Evolutionary conservation across 257 asterid species (phyloP), one percentile per base, ranked within the genome.

Genomic region (Solanum rostratum): DNA sequence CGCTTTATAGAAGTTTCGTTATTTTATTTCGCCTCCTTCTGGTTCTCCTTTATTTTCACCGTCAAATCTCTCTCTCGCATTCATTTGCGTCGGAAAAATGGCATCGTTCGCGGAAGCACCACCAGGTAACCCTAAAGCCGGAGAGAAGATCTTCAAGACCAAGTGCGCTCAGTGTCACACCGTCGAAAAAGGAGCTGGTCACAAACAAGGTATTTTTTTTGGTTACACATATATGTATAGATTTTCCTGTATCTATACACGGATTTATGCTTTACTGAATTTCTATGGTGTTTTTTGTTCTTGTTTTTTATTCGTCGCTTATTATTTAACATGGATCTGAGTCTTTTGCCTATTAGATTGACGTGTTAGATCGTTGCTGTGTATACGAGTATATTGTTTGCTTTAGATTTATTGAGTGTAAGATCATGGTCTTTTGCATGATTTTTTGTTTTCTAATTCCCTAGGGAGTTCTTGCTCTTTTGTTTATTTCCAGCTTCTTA

Each of bases 151-250:
- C 92, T 95, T 92, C 91, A 93, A 91, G 85, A 92, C 94, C 3
- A 93, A 95, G 86, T 95, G 98, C 84, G 97, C 98, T 87, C 98
- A 95, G 84, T 95, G 98, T 87, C 98, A 95, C 84, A 95, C 97
- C 85, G 97, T 90, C 81, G 98, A 93, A 0, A 92, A 95, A 89
- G 97, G 98, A 90, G 95, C 97, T 39, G 98, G 97, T 83, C 98
- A 95, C 93, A 95, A 95, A 87, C 98, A 95, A 93, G 97, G 98
- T 95, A 13, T 29, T 16, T n/a, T 46, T 14, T 4, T 24, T 33
- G 30, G 0, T 12, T 49, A 10, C 12, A 49, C 14, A 12, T 4
- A 12, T 12, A 10, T 10, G 2, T 53, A 10, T 6, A 53, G 57
- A 66, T 78, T 43, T 13, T 71, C 2, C 79, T 69, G 52, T 69